Base-by-base conservation (phyloP, 2,329 filamentous ascomycete genomes). In the Juglanconis sp. region DNA sequence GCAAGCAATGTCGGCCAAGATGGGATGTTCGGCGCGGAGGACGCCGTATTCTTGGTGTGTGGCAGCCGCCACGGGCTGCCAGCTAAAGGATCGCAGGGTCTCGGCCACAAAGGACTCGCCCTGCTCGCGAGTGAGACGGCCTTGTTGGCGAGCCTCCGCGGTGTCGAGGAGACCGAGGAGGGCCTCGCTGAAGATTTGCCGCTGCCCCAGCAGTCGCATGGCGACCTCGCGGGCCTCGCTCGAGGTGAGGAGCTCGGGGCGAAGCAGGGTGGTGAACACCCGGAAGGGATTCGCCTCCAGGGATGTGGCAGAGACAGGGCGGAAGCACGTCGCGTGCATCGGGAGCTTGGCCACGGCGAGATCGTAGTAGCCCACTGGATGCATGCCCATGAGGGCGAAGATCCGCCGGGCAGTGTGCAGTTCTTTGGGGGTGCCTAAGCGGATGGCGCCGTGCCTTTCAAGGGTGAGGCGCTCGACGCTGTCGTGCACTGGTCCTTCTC, bases 291-390 rank as follows among this genome's bases (percentile, higher is more conserved):
- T 53, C 5, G 47, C 53, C 8, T 35, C 32, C 1, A 62, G 60
- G 5, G 31, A 53, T 13, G 50, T 49, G n/a, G 30, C 30, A 8
- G 65, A 69, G 0, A 67, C 69, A 0, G 80, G 79, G 2, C 81
- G 75, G 61, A 84, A 84, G 8, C 76, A 78, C 0, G 81, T 83
- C 1, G 79, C 79, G 57, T 83, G 79, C 68, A 83, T 75, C 0
- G 81, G 81, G 13, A 84, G 70, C 0, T 75, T 75, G 3, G 76
- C 79, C 0, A 74, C 65, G 0, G 74, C 75, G 0, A 83, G 71
- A 57, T 84, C 79, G 61, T 83, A 83, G 65, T 83, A 82, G 0
- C 79, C 80, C 0, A 83, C 79, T 0, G 81, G 73, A 30, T 76
- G 65, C 74, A 83, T 77, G 5, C 44, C 44, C 44, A 49, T 49